Conservation (phyloP, 768 basidiomycete species). For the Cystofilobasidium capitatum region DNA sequence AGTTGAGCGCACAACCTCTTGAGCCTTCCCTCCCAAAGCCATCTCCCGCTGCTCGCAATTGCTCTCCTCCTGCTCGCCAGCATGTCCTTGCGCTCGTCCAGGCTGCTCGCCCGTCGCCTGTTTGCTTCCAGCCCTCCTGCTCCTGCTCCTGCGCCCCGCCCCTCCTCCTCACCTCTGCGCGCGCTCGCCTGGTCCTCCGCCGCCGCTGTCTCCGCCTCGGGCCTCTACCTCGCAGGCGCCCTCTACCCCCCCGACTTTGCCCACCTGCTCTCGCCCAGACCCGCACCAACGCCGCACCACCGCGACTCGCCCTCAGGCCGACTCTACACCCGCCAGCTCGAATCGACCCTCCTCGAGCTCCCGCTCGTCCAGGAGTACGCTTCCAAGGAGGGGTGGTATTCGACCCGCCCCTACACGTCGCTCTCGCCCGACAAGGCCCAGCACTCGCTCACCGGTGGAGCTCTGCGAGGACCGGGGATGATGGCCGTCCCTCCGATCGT, state of each 20-base stretch:
- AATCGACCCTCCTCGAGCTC: conserved; percentile 57
- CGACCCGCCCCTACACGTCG: conserved; percentile 19
- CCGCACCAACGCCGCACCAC: conserved; percentile 62
- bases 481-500: conserved; percentile 71
- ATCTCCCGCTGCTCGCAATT: too few relatives aligned
- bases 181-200: background rate
- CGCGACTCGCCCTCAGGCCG: conserved; percentile 52
- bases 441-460: conserved; percentile 74
- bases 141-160: background rate
- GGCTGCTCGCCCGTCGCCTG: background rate
- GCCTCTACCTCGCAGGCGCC: conserved; percentile 50
- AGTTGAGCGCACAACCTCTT: too few relatives aligned
- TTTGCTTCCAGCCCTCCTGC: background rate
- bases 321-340: conserved; percentile 53
- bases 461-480: conserved; percentile 72
- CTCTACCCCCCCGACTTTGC: conserved; percentile 61
- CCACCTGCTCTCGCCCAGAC: conserved; percentile 62
- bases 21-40: too few relatives aligned
- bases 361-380: conserved; percentile 52
- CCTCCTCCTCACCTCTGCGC: background rate
- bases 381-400: conserved; percentile 37
- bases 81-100: background rate
- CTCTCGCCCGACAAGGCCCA: conserved; percentile 37
- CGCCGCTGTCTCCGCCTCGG: background rate
- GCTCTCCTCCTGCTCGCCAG: too few relatives aligned